These are phyloP conservation scores for Leptographium lundbergii DNA, from an alignment of 2,329 filamentous ascomycete species.

Conservation along the genomic window DNA sequence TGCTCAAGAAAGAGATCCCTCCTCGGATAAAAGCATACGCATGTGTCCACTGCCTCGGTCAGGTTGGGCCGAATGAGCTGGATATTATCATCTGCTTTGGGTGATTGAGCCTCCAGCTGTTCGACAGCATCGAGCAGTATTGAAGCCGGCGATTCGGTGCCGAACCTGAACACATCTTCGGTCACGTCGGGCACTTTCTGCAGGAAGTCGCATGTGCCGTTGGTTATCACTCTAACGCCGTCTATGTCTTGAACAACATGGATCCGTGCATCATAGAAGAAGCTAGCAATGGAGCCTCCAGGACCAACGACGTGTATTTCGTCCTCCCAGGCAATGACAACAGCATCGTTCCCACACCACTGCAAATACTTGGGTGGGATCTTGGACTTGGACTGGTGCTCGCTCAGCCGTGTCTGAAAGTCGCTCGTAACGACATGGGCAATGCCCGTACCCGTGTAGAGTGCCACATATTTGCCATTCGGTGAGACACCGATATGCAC, in stretches of 20 bases:
- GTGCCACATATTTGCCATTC: constrained; percentile 74
- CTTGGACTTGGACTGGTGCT: constrained; percentile 79
- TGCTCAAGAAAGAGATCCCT: too few species aligned
- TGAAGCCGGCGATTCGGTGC: constrained; percentile 77
- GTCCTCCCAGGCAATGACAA: constrained; percentile 92
- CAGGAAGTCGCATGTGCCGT: constrained; percentile 93
- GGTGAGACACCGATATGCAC: constrained; percentile 83
- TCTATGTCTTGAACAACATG: constrained; percentile 78
- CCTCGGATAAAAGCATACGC: constrained; percentile 27
- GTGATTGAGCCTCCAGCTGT: constrained; percentile 83
- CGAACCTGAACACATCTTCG: constrained; percentile 78
- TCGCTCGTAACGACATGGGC: constrained; percentile 91
- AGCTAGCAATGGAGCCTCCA: constrained; percentile 59
- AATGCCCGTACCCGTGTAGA: constrained; percentile 76
- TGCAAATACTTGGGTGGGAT: constrained; percentile 78
- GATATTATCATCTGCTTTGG: constrained; percentile 95
- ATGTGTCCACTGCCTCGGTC: constrained; percentile 85
- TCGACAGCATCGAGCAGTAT: constrained; percentile 89
- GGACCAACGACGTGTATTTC: constrained; percentile 91
- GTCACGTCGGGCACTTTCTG: constrained; percentile 82
- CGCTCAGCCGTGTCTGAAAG: constrained; percentile 82
- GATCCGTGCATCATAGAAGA: constrained; percentile 83
- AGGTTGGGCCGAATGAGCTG: constrained; percentile 81
- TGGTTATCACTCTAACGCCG: constrained; percentile 80
- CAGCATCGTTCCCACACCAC: constrained; percentile 94